Conservation (phyloP, 2,329 filamentous ascomycete species). For the Onygenales sp. region DNA sequence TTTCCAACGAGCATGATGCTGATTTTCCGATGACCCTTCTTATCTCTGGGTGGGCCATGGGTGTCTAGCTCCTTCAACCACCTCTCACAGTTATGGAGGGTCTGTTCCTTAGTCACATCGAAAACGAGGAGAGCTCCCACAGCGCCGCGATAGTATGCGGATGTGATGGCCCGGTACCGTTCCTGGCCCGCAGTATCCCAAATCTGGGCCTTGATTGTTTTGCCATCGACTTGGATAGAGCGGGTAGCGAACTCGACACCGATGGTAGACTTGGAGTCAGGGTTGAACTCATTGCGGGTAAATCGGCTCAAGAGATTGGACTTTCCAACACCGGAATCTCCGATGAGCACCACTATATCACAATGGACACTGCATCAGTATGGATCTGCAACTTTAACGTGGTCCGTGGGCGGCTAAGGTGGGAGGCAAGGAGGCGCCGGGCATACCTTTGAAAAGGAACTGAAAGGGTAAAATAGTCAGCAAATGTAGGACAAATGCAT, state of each 20-base stretch:
- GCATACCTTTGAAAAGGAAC: constrained; percentile 97
- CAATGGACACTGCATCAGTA: constrained; percentile 5
- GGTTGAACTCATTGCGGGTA: constrained; percentile 99
- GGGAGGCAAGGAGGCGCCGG: constrained; percentile 18
- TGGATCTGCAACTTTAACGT: background rate
- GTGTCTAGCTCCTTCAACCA: constrained; percentile 99
- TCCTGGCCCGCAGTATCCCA: constrained; percentile 99
- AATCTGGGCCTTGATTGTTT: constrained; percentile 99
- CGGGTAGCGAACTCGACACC: constrained; percentile 98
- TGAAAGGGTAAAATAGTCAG: constrained; percentile 37
- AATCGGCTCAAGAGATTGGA: constrained; percentile 99
- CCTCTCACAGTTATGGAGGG: constrained; percentile 96
- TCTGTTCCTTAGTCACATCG: constrained; percentile 99
- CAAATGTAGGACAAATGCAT: background rate
- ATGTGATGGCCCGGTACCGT: constrained; percentile 97
- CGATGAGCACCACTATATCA: constrained; percentile 81
- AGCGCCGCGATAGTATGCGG: constrained; percentile 95
- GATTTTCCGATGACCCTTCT: constrained; percentile 52
- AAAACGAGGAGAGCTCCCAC: constrained; percentile 97
- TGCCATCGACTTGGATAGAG: constrained; percentile 96
- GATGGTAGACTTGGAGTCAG: constrained; percentile 99
- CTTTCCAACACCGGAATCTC: constrained; percentile 98
- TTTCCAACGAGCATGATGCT: constrained; percentile 99
- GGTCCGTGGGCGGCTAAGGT: constrained; percentile 9
- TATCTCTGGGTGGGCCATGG: constrained; percentile 1